phyloP scores from a whole-genome alignment of 345 rosid species.

The Carallia brachiata region DNA sequence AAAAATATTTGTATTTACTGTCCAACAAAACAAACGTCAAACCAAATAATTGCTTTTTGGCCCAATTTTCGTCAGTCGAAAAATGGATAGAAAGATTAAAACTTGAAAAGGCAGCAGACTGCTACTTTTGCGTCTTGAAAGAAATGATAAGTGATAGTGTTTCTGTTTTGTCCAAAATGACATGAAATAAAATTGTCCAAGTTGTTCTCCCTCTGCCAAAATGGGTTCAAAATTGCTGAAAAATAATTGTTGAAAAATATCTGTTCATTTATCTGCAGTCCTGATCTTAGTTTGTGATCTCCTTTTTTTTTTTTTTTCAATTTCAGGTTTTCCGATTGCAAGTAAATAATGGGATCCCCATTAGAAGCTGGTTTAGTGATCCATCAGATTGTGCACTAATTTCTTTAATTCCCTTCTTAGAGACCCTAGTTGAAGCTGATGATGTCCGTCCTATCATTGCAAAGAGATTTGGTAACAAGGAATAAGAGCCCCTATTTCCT shows the following conservation, averaged over 20 bases:
- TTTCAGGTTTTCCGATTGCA: conserved; percentile 93
- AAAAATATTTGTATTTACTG: neutral
- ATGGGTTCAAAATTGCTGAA: neutral
- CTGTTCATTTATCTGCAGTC: neutral
- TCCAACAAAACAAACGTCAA: neutral
- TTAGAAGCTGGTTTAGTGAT: conserved; percentile 94
- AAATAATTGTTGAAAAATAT: neutral
- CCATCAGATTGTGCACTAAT: conserved; percentile 76
- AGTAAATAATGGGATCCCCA: conserved; percentile 93
- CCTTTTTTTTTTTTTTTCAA: neutral
- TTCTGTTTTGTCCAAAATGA: neutral
- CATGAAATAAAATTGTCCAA: neutral
- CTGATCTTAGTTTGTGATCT: conserved; percentile 17
- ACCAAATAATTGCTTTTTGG: too few relatives aligned
- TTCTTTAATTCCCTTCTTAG: conserved; percentile 87
- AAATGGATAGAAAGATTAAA: too few relatives aligned
- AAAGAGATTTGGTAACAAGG: conserved; percentile 76
- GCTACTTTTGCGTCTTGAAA: neutral
- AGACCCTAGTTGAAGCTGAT: conserved; percentile 74
- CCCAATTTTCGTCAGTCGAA: too few relatives aligned
- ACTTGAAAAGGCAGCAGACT: neutral
- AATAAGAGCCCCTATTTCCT: conserved; percentile 40
- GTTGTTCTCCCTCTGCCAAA: neutral
- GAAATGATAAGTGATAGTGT: neutral
- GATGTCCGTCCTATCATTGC: conserved; percentile 94